These are phyloP conservation scores for Phytophthora megakarya DNA, from an alignment of 352 stramenopile genomes.

Conservation along the genomic window DNA sequence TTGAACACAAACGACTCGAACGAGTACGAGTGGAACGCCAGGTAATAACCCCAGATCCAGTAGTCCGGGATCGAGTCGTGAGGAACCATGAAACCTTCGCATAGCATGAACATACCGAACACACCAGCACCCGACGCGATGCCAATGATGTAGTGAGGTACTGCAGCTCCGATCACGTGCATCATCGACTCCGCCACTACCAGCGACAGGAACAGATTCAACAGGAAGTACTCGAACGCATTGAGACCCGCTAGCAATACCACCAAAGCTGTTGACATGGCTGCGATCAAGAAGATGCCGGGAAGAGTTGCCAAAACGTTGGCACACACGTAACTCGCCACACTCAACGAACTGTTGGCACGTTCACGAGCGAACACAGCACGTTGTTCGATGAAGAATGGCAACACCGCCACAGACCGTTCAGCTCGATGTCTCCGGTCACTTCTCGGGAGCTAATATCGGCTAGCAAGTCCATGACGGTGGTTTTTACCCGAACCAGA, in stretches of 20 bases:
- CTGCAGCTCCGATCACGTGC: constrained; percentile 69
- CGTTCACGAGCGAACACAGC: constrained; percentile 62
- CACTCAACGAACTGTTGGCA: constrained; percentile 78
- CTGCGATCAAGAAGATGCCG: constrained; percentile 67
- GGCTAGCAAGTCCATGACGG: constrained; percentile 64
- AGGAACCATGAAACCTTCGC: constrained; percentile 80
- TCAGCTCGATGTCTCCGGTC: constrained; percentile 54
- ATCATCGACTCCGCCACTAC: constrained; percentile 81
- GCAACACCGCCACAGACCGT: constrained; percentile 83
- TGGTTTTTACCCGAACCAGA: constrained; percentile 69
- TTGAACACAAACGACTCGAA: constrained; percentile 84
- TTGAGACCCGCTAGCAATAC: constrained; percentile 59
- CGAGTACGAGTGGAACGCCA: constrained; percentile 83
- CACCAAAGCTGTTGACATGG: constrained; percentile 55
- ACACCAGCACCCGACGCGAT: constrained; percentile 73
- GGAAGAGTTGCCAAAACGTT: constrained; percentile 75
- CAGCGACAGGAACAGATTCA: constrained; percentile 77
- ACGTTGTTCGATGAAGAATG: constrained; percentile 87
- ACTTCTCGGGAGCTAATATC: constrained; percentile 56
- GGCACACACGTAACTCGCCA: constrained; percentile 73
- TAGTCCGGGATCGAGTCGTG: constrained; percentile 58
- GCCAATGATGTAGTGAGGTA: constrained; percentile 83
- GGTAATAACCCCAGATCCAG: constrained; percentile 85
- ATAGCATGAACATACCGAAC: constrained; percentile 85
- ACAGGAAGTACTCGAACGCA: constrained; percentile 56